These are phyloP conservation scores for Solanum hybrid DNA, from an alignment of 305 asterid species.

Conservation along the genomic window DNA sequence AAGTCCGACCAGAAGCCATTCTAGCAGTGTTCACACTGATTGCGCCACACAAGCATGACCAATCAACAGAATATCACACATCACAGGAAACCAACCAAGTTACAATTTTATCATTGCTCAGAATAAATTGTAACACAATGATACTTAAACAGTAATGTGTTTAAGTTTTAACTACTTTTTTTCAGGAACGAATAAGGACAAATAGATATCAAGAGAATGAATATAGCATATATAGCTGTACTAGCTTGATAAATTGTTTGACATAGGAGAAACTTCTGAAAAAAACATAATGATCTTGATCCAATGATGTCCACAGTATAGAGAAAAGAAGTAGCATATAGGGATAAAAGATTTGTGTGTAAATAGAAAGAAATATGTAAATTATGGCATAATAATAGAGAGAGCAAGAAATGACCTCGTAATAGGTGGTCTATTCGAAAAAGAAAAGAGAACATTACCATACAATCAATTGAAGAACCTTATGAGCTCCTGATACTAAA, in stretches of 20 bases:
- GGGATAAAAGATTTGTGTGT: neutral
- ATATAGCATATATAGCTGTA: neutral
- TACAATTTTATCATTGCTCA: neutral
- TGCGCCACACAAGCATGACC: neutral
- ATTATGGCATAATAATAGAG: neutral
- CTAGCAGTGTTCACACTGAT: neutral
- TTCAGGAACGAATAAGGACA: neutral
- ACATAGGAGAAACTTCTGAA: neutral
- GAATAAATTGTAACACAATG: neutral
- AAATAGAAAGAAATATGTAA: neutral
- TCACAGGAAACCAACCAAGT: neutral
- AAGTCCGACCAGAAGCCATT: neutral
- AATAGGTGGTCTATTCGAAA: neutral
- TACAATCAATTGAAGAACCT: neutral
- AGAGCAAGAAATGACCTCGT: neutral
- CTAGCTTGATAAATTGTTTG: neutral
- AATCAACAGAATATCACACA: neutral
- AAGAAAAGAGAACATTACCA: neutral
- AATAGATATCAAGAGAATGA: neutral
- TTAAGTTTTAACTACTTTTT: neutral
- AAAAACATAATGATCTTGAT: neutral
- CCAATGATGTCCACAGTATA: neutral
- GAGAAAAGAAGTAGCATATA: neutral
- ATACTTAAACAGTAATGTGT: neutral
- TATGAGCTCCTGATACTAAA: neutral